Conservation (phyloP, 2,329 filamentous ascomycete genomes). For the Exophiala bonariae region DNA sequence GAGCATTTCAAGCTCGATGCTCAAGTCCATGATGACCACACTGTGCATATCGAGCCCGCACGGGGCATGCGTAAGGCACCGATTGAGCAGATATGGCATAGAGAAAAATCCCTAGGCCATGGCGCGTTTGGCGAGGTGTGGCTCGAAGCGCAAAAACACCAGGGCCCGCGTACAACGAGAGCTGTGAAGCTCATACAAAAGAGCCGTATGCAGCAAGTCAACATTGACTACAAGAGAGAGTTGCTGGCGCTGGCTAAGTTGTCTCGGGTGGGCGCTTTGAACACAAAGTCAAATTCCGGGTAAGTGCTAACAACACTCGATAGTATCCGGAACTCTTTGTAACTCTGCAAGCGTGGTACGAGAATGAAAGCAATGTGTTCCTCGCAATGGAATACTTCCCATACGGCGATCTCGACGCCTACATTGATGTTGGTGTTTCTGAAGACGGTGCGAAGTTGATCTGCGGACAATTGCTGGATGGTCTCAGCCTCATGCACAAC, state of each 20-base stretch:
- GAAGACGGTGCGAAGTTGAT: slow-evolving; percentile 6
- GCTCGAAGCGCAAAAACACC: background rate
- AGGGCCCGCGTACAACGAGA: slow-evolving; percentile 1
- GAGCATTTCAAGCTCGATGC: too few species aligned
- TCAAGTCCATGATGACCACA: too few species aligned
- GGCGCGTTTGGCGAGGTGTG: slow-evolving; percentile 2
- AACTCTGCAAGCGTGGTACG: slow-evolving; percentile 40
- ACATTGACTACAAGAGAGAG: slow-evolving; percentile 13
- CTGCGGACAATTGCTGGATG: slow-evolving; percentile 34
- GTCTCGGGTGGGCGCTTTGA: slow-evolving; percentile 1
- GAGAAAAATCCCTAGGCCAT: slow-evolving; percentile 3
- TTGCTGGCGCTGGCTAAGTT: slow-evolving; percentile 9
- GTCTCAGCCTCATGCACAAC: slow-evolving; percentile 37
- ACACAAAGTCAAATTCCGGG: background rate
- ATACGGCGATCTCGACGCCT: slow-evolving; percentile 36
- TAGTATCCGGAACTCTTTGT: slow-evolving; percentile 31
- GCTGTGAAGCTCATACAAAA: slow-evolving; percentile 11
- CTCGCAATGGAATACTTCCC: slow-evolving; percentile 42
- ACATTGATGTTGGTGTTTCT: slow-evolving; percentile 24
- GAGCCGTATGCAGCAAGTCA: background rate
- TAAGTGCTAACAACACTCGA: slow-evolving; percentile 1
- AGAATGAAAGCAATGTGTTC: slow-evolving; percentile 31
- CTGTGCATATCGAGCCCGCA: too few species aligned
- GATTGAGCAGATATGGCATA: too few species aligned
- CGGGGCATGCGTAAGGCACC: too few species aligned